A percentile compares a stretch with the other conserved stretches of the same genome.
These are phyloP conservation scores for Aspergillus nanangensis DNA, from an alignment of 495 filamentous ascomycete genomes.

Conservation along the genomic window DNA sequence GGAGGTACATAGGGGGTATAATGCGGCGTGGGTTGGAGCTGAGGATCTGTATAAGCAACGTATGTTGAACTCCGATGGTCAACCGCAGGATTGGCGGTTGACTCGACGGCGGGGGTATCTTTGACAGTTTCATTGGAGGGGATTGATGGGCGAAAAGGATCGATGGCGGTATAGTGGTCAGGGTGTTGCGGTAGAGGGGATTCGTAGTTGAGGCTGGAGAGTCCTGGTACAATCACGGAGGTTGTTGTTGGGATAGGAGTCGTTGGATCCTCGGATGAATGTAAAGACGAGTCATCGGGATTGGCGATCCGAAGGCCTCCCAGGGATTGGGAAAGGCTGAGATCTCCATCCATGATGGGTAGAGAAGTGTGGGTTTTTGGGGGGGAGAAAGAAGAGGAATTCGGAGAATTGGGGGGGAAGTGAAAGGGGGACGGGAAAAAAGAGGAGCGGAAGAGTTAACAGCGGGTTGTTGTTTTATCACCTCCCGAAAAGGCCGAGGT, in stretches of 20 bases:
- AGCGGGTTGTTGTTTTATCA: too few relatives aligned
- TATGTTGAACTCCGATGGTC: slow-evolving; percentile 21
- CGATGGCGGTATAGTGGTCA: slow-evolving; percentile 3
- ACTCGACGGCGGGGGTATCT: slow-evolving; percentile 18
- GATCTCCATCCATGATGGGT: slow-evolving; percentile 76
- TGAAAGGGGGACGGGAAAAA: neutral
- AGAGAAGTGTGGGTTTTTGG: slow-evolving; percentile 5
- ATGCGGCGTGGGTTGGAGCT: slow-evolving; percentile 19
- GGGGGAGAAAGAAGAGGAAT: slow-evolving; percentile 1
- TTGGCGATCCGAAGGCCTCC: slow-evolving; percentile 97
- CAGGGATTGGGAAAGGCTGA: slow-evolving; percentile 87
- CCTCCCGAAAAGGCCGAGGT: neutral
- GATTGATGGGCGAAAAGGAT: neutral
- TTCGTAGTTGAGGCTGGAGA: slow-evolving; percentile 14
- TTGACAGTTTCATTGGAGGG: slow-evolving; percentile 12
- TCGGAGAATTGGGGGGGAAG: slow-evolving; percentile 3
- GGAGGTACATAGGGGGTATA: slow-evolving; percentile 40
- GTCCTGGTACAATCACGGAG: slow-evolving; percentile 21
- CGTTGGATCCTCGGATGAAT: slow-evolving; percentile 43
- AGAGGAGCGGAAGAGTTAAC: neutral
- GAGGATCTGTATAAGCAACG: slow-evolving; percentile 18
- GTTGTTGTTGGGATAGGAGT: slow-evolving; percentile 16
- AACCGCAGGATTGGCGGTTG: slow-evolving; percentile 11
- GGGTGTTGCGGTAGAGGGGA: slow-evolving; percentile 16
- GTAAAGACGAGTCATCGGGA: slow-evolving; percentile 75